phyloP scores from a whole-genome alignment of 257 asterid genomes.

The Solanum chmielewskii region DNA sequence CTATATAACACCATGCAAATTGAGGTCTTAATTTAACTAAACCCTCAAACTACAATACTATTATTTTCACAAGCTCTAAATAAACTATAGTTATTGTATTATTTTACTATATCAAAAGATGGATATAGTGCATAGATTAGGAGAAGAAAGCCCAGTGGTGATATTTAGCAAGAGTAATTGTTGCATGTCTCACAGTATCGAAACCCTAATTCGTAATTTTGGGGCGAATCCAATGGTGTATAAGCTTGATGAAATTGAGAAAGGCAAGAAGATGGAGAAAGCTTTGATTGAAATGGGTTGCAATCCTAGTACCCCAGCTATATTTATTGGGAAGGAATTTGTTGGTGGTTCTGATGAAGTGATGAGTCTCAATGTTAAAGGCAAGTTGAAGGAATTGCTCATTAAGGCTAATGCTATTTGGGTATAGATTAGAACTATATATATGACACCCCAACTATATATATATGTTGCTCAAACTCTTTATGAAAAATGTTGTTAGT shows the following conservation, averaged over 20 bases:
- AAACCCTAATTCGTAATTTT: constrained; percentile 13
- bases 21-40: not conserved
- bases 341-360: not conserved
- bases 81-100: not conserved
- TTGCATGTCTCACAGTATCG: constrained; percentile 15
- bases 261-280: constrained; percentile 14
- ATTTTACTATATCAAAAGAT: not conserved
- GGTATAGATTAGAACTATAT: not conserved
- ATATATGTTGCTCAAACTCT: not conserved
- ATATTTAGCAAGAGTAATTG: constrained; percentile 28
- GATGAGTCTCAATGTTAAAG: not conserved
- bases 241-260: constrained; percentile 20
- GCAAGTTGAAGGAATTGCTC: constrained; percentile 15
- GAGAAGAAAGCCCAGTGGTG: constrained; percentile 18
- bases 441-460: not conserved
- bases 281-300: constrained; percentile 10
- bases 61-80: not conserved
- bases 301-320: constrained; percentile 13
- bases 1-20: not conserved
- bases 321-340: constrained; percentile 11
- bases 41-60: not conserved
- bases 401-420: constrained; percentile 16
- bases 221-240: constrained; percentile 22
- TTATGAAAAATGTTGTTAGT: not conserved
- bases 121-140: constrained; percentile 16